A percentile compares a stretch with the other conserved stretches of the same genome.
These are phyloP conservation scores for Guadua angustifolia DNA, from an alignment of 176 grass and related monocot species.

Conservation along the genomic window DNA sequence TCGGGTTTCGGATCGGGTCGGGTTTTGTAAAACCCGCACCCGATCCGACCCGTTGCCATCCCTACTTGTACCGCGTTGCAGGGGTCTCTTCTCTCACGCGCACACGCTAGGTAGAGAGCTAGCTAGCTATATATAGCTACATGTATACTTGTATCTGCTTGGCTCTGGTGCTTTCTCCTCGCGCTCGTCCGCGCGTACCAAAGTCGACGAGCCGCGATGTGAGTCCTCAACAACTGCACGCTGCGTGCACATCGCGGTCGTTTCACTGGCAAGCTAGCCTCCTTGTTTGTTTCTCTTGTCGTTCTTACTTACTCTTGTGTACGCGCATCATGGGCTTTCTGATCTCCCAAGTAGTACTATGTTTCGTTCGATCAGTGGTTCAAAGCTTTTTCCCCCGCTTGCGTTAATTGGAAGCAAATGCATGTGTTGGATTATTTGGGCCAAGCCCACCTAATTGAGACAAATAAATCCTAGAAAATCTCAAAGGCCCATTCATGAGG, in stretches of 20 bases:
- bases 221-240: slow-evolving; percentile 27
- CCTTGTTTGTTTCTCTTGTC: background rate
- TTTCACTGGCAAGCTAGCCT: background rate
- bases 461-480: too few species aligned
- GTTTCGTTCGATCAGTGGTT: background rate
- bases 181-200: slow-evolving; percentile 11
- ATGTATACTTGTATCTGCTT: background rate
- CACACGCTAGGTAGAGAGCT: too few species aligned
- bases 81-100: background rate
- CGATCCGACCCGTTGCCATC: too few species aligned
- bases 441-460: too few species aligned
- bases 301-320: background rate
- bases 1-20: too few species aligned
- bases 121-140: background rate
- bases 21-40: too few species aligned
- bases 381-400: background rate
- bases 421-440: too few species aligned
- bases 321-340: background rate
- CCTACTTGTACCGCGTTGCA: background rate
- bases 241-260: background rate
- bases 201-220: slow-evolving; percentile 33
- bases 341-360: background rate
- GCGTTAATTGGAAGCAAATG: slow-evolving; percentile 31
- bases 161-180: background rate
- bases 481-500: too few species aligned